phyloP scores from a whole-genome alignment of 164 flowering plant species.

The Cinnamomum micranthum region DNA sequence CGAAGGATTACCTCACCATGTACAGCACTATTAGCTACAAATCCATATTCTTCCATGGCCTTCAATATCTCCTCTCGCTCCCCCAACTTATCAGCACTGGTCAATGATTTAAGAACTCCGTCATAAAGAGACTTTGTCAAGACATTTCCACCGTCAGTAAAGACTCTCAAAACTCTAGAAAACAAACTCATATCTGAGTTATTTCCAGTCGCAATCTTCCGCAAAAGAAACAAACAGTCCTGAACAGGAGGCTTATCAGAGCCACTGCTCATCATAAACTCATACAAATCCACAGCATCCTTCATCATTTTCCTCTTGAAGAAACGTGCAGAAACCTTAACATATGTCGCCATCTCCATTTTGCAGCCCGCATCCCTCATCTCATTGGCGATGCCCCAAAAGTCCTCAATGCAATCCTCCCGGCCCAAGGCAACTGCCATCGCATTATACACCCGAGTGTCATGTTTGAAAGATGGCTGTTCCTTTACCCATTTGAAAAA shows the following conservation, averaged over 20 bases:
- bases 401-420: constrained; percentile 52
- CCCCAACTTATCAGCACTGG: constrained; percentile 53
- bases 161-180: constrained; percentile 43
- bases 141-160: constrained; percentile 38
- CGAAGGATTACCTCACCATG: constrained; percentile 34
- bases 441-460: constrained; percentile 47
- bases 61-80: constrained; percentile 50
- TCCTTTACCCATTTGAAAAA: constrained; percentile 72
- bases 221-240: constrained; percentile 53
- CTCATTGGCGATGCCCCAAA: constrained; percentile 60
- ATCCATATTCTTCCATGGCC: constrained; percentile 57
- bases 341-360: constrained; percentile 53
- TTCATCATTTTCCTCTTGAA: constrained; percentile 49
- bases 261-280: constrained; percentile 62
- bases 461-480: constrained; percentile 42
- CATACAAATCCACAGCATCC: constrained; percentile 67
- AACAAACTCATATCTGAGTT: constrained; percentile 51
- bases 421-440: constrained; percentile 53
- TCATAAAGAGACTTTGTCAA: constrained; percentile 37
- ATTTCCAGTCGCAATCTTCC: constrained; percentile 44
- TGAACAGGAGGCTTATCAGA: constrained; percentile 44
- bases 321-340: constrained; percentile 38
- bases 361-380: constrained; percentile 54
- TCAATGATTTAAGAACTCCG: constrained; percentile 56
- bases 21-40: constrained; percentile 25